phyloP scores from a whole-genome alignment of 1,284 basidiomycete species.

The Phylloboletellus chloephorus region DNA sequence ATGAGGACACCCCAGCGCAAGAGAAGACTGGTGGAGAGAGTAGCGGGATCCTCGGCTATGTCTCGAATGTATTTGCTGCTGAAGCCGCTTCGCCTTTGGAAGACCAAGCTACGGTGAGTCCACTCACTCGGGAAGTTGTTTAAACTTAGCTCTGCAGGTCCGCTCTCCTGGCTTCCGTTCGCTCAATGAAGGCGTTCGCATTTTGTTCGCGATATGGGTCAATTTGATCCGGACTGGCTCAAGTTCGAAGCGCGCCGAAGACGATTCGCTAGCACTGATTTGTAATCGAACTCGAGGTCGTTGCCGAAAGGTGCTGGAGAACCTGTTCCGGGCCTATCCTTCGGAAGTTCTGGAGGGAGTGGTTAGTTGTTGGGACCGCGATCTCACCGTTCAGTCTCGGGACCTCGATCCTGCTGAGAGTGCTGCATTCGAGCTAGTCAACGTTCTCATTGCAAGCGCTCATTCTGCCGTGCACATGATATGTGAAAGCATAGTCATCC shows the following conservation, averaged over 20 bases:
- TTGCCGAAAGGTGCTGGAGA: conserved; percentile 76
- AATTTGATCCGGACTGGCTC: conserved; percentile 47
- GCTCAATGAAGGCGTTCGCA: conserved; percentile 65
- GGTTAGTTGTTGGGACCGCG: conserved; percentile 72
- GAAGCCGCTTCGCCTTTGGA: conserved; percentile 47
- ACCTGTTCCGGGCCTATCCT: conserved; percentile 78
- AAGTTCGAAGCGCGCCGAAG: conserved; percentile 45
- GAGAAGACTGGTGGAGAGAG: conserved; percentile 54
- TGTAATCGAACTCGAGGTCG: conserved; percentile 61
- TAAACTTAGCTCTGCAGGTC: conserved; percentile 38
- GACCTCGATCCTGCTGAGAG: conserved; percentile 39
- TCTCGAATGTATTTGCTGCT: conserved; percentile 73
- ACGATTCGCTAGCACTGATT: conserved; percentile 63
- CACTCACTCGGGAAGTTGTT: neutral
- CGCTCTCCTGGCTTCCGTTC: conserved; percentile 66
- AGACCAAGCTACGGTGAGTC: conserved; percentile 54
- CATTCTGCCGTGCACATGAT: conserved; percentile 88
- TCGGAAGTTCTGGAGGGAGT: conserved; percentile 79
- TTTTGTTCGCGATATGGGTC: conserved; percentile 69
- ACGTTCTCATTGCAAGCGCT: conserved; percentile 78
- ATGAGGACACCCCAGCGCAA: conserved; percentile 49
- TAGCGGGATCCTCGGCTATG: conserved; percentile 70
- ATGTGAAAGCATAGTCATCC: conserved; percentile 73
- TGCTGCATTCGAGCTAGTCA: conserved; percentile 77
- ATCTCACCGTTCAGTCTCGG: conserved; percentile 42